phyloP scores from a whole-genome alignment of 164 flowering plant genomes.

The Piper betle region DNA sequence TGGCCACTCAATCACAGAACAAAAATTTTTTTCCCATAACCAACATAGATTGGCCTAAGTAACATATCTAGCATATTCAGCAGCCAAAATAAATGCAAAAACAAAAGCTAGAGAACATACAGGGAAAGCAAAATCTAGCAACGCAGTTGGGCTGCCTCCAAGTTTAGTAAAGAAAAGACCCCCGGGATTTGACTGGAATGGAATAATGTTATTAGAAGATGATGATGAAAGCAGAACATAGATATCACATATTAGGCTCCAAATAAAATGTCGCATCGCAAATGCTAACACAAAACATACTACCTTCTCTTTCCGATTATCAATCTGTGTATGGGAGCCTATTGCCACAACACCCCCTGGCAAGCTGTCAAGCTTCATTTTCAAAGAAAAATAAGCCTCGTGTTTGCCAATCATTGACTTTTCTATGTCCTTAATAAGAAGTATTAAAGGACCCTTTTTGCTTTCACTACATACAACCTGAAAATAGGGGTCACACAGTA shows the following conservation, averaged over 20 bases:
- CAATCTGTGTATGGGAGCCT: slow-evolving; percentile 65
- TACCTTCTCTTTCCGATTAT: slow-evolving; percentile 84
- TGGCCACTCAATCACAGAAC: neutral
- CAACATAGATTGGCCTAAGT: neutral
- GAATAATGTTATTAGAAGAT: neutral
- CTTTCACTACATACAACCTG: slow-evolving; percentile 58
- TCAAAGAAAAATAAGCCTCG: slow-evolving; percentile 44
- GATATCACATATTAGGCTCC: too few relatives aligned
- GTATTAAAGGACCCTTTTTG: slow-evolving; percentile 39
- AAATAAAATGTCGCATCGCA: neutral
- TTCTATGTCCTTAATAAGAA: slow-evolving; percentile 82
- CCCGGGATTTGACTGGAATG: slow-evolving; percentile 66
- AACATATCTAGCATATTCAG: neutral
- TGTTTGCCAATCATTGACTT: slow-evolving; percentile 47
- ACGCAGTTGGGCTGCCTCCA: slow-evolving; percentile 71
- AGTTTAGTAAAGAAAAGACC: slow-evolving; percentile 80
- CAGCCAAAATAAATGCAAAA: too few relatives aligned
- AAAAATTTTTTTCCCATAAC: neutral
- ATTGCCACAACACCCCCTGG: slow-evolving; percentile 69
- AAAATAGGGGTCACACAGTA: neutral
- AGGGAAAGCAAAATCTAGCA: slow-evolving; percentile 76
- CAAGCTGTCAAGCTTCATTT: slow-evolving; percentile 47
- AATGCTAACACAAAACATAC: neutral
- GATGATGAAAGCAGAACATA: too few relatives aligned
- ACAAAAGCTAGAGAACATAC: slow-evolving; percentile 20